These are phyloP conservation scores for Ricinus communis DNA, from an alignment of 345 rosid genomes.

Conservation along the genomic window DNA sequence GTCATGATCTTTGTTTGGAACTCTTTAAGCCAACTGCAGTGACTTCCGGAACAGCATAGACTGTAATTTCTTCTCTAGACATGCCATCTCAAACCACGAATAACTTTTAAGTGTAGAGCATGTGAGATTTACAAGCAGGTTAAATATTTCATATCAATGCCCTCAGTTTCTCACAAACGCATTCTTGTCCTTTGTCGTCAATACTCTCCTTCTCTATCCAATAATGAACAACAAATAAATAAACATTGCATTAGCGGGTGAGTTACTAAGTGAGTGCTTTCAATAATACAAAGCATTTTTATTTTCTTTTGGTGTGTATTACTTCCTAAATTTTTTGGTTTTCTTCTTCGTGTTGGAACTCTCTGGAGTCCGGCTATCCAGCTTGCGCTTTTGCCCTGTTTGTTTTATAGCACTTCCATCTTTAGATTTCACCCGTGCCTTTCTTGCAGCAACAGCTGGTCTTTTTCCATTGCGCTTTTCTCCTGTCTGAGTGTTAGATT, in stretches of 20 bases:
- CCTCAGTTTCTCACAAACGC: no score
- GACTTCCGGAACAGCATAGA: no score
- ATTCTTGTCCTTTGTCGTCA: no score
- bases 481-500: conserved; percentile 33
- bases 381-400: conserved; percentile 69
- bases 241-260: background rate
- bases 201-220: background rate
- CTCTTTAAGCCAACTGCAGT: no score
- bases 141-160: no score
- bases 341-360: conserved; percentile 56
- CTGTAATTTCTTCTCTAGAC: no score
- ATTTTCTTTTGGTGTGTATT: background rate
- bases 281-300: background rate
- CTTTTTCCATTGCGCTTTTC: conserved; percentile 50
- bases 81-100: no score
- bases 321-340: conserved; percentile 40
- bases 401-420: conserved; percentile 43
- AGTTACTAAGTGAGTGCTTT: background rate
- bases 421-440: conserved; percentile 48
- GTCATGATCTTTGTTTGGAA: no score
- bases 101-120: no score
- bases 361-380: conserved; percentile 57
- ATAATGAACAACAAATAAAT: background rate
- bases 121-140: no score
- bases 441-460: conserved; percentile 85